These are phyloP conservation scores for Cudoniella acicularis DNA, from an alignment of 495 filamentous ascomycete genomes.

Conservation along the genomic window DNA sequence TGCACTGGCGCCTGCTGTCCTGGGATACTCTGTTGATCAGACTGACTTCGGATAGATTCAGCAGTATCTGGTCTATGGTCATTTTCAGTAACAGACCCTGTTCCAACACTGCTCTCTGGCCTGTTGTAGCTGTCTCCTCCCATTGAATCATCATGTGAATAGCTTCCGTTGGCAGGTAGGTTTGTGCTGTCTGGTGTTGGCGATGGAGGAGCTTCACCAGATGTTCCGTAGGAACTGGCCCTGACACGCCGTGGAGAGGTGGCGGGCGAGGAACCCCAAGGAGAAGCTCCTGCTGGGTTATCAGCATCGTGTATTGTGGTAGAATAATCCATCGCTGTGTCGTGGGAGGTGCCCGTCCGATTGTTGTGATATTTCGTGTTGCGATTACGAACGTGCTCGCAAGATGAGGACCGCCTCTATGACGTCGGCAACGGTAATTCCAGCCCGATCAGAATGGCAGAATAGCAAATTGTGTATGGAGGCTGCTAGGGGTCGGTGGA, in stretches of 20 bases:
- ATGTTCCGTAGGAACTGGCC: slow-evolving; percentile 47
- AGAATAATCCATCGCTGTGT: slow-evolving; percentile 74
- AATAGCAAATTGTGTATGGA: not conserved
- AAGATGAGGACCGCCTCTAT: not conserved
- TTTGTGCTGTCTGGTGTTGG: slow-evolving; percentile 42
- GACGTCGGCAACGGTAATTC: not conserved
- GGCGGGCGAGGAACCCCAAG: slow-evolving; percentile 67
- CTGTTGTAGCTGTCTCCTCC: slow-evolving; percentile 14
- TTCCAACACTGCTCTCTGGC: slow-evolving; percentile 19
- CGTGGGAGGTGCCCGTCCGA: not conserved
- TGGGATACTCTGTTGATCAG: slow-evolving; percentile 36
- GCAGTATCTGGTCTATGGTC: slow-evolving; percentile 36
- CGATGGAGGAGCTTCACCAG: slow-evolving; percentile 53
- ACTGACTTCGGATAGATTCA: slow-evolving; percentile 41
- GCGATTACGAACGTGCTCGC: not conserved
- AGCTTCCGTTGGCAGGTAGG: slow-evolving; percentile 20
- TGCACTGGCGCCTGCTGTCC: slow-evolving; percentile 30
- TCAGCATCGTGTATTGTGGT: slow-evolving; percentile 71
- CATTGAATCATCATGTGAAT: slow-evolving; percentile 28
- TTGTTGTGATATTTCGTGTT: not conserved
- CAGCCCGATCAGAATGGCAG: too few relatives aligned
- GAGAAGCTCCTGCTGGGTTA: slow-evolving; percentile 63
- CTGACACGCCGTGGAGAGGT: slow-evolving; percentile 63
- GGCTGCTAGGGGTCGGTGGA: not conserved
- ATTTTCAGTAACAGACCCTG: slow-evolving; percentile 19